Evolutionary conservation across 179 eudicot species (phyloP).

Genomic region (Amaranthus tricolor): DNA sequence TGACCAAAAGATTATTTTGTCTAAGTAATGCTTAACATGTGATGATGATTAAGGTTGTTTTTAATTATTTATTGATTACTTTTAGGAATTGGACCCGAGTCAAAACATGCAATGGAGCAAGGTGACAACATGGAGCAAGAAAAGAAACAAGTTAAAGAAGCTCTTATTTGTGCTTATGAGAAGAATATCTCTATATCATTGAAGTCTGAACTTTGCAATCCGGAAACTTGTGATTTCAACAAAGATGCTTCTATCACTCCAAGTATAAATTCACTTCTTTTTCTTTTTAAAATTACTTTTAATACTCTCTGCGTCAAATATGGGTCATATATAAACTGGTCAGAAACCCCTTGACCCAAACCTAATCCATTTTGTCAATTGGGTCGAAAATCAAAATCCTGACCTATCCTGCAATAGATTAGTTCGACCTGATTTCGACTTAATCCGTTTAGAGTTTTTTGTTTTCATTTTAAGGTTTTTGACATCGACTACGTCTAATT

Average conservation of each 20-base stretch:
- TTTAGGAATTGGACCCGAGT: slow-evolving; percentile 74
- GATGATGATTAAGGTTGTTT: slow-evolving; percentile 7
- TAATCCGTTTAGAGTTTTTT: too few species aligned
- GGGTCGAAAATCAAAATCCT: too few species aligned
- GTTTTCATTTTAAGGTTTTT: too few species aligned
- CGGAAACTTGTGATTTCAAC: slow-evolving; percentile 43
- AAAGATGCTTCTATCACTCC: slow-evolving; percentile 46
- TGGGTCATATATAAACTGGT: too few species aligned
- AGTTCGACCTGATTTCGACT: too few species aligned
- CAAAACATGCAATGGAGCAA: slow-evolving; percentile 49
- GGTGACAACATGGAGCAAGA: slow-evolving; percentile 65
- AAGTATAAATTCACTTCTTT: slow-evolving; percentile 6
- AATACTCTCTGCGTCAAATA: too few species aligned
- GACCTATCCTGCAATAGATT: too few species aligned
- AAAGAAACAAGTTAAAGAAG: slow-evolving; percentile 57
- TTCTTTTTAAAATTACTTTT: too few species aligned
- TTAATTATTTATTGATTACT: neutral
- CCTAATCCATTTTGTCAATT: too few species aligned
- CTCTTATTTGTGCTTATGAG: slow-evolving; percentile 69
- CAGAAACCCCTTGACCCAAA: too few species aligned
- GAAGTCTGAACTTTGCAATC: slow-evolving; percentile 64
- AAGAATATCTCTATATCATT: slow-evolving; percentile 57
- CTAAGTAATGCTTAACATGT: slow-evolving; percentile 20
- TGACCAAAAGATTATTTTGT: slow-evolving; percentile 1
- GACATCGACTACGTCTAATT: too few species aligned